A percentile compares a stretch with the other conserved stretches of the same genome.
phyloP scores from a whole-genome alignment of 352 stramenopile genomes.

The Pythium guiyangense region DNA sequence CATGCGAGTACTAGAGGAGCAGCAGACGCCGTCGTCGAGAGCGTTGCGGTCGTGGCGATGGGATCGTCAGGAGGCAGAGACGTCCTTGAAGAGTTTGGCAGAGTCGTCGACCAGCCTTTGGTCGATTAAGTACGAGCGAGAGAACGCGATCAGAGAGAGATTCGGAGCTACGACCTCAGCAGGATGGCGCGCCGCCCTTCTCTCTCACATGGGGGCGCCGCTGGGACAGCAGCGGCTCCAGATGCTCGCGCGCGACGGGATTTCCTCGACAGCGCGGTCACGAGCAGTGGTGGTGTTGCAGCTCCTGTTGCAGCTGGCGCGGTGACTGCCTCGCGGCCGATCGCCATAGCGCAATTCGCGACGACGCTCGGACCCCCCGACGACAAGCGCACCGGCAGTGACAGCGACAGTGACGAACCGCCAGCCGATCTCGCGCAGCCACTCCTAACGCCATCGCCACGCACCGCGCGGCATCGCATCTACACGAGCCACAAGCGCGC shows the following conservation, averaged over 20 bases:
- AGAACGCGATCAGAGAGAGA: too few species aligned
- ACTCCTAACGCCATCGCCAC: constrained; percentile 1
- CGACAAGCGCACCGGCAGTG: not conserved
- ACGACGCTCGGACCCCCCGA: not conserved
- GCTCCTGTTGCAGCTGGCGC: not conserved
- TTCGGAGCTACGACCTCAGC: too few species aligned
- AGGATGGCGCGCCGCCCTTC: not conserved
- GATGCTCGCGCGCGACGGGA: not conserved
- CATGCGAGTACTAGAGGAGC: too few species aligned
- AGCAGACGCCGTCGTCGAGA: too few species aligned
- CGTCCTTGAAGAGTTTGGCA: too few species aligned
- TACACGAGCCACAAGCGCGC: not conserved
- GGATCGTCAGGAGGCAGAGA: too few species aligned
- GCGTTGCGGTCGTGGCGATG: too few species aligned
- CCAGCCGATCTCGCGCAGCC: constrained; percentile 1
- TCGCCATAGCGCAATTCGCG: constrained; percentile 4
- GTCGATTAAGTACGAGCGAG: not conserved
- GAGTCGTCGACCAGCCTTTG: too few species aligned
- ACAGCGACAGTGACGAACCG: not conserved
- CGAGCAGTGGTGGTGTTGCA: not conserved
- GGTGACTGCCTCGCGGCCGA: too few species aligned
- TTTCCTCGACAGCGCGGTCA: too few species aligned
- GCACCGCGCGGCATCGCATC: too few species aligned
- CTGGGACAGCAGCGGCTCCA: not conserved
- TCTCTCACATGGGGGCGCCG: not conserved